A percentile compares a stretch with the other conserved stretches of the same genome.
phyloP scores from a whole-genome alignment of 805 yeast species.

The Priceomyces fermenticarens region DNA sequence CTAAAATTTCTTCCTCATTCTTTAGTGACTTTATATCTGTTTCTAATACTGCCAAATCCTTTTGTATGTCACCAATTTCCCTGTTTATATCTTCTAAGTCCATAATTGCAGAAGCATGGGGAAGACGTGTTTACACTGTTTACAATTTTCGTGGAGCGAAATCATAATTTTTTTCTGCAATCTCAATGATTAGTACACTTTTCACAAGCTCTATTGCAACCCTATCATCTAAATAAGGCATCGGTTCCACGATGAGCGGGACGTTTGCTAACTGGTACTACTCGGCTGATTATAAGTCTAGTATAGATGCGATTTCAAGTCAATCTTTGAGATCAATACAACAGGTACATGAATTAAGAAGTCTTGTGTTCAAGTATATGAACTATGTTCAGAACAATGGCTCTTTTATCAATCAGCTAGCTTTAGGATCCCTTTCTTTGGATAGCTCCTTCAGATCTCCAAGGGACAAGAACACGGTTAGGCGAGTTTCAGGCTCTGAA shows the following conservation, averaged over 20 bases:
- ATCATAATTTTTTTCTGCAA: background rate
- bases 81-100: slow-evolving; percentile 1
- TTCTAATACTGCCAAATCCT: slow-evolving; percentile 18
- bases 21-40: slow-evolving; percentile 15
- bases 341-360: slow-evolving; percentile 40
- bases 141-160: background rate
- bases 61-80: slow-evolving; percentile 15
- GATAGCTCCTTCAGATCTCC: slow-evolving; percentile 20
- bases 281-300: slow-evolving; percentile 39
- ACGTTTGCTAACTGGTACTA: slow-evolving; percentile 37
- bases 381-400: slow-evolving; percentile 34
- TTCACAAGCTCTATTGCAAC: background rate
- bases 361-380: slow-evolving; percentile 35
- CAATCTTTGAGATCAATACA: slow-evolving; percentile 31
- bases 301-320: slow-evolving; percentile 26
- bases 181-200: background rate
- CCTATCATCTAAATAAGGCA: too few species aligned
- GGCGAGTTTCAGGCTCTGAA: slow-evolving; percentile 2
- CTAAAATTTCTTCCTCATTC: slow-evolving; percentile 8
- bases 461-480: background rate
- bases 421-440: slow-evolving; percentile 18
- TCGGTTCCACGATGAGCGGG: slow-evolving; percentile 4
- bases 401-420: slow-evolving; percentile 27
- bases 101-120: slow-evolving; percentile 2
- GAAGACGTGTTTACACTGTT: too few species aligned